These are phyloP conservation scores for Blastocystis sp. DNA, from an alignment of 352 stramenopile species.

Conservation along the genomic window DNA sequence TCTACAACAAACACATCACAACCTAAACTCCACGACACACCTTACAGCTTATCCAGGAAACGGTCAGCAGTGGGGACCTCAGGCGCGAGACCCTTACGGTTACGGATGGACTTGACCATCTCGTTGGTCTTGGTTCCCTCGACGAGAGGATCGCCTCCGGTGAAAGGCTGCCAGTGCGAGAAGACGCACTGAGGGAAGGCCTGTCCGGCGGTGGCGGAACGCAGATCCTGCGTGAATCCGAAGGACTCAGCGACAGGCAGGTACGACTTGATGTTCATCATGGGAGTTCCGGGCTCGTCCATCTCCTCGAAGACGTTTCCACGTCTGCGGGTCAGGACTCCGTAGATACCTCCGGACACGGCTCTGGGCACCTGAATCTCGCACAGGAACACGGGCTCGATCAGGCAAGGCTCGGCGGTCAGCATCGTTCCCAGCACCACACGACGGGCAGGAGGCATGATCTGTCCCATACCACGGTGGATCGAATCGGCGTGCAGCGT, in stretches of 20 bases:
- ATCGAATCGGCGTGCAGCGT: slow-evolving; percentile 98
- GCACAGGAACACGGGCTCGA: slow-evolving; percentile 94
- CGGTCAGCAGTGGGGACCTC: slow-evolving; percentile 90
- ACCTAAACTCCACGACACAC: background rate
- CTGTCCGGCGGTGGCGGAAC: slow-evolving; percentile 92
- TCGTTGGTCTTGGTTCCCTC: slow-evolving; percentile 82
- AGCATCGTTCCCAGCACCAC: slow-evolving; percentile 93
- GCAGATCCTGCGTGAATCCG: slow-evolving; percentile 92
- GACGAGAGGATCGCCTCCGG: slow-evolving; percentile 77
- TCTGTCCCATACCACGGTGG: slow-evolving; percentile 98
- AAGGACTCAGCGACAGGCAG: slow-evolving; percentile 98
- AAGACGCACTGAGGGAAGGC: slow-evolving; percentile 97
- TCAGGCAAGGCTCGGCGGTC: slow-evolving; percentile 79
- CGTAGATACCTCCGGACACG: slow-evolving; percentile 94
- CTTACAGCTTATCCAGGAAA: slow-evolving; percentile 99
- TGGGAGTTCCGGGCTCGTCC: slow-evolving; percentile 85
- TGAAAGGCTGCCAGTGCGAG: slow-evolving; percentile 92
- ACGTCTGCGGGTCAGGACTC: slow-evolving; percentile 90
- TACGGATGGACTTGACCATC: slow-evolving; percentile 80
- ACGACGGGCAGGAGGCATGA: slow-evolving; percentile 92
- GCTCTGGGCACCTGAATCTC: slow-evolving; percentile 95
- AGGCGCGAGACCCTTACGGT: slow-evolving; percentile 88
- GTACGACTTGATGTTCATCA: slow-evolving; percentile 94
- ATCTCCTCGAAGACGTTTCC: slow-evolving; percentile 96
- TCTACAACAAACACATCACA: background rate